Evolutionary conservation across 257 asterid genomes (phyloP), one percentile per base, ranked within the genome.

Genomic region (Rhazya stricta): DNA sequence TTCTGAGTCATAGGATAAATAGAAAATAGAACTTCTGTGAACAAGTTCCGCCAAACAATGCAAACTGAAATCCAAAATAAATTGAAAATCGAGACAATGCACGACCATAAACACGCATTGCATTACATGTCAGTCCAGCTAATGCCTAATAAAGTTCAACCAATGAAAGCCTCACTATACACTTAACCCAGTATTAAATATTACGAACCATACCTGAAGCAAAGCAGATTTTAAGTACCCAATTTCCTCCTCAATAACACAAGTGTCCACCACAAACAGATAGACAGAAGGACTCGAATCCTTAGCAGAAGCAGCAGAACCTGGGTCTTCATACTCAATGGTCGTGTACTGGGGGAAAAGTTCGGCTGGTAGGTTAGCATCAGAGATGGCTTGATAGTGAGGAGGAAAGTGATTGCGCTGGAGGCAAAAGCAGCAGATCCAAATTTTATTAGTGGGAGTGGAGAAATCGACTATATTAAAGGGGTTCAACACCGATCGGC

Each of bases 341-440:
- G 98, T 92, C 18, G 98, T 94, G 71, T 84, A 87, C 82, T 92
- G 98, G 27, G 99, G 95, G 71, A 88, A 94, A 36, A 94, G 93
- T 86, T 94, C 98, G n/a, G 96, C 99, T 4, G 99, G 99, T 67
- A 92, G 73, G 80, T 84, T 89, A 70, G 91, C 85, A 9, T 94
- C 99, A 11, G 97, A 87, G 32, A 94, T 92, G 50, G 90, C 87
- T 85, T 94, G 99, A 82, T 92, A 94, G 76, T 89, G 91, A 57
- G 84, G 88, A 66, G 98, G 99, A 67, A 94, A 94, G 80, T 86
- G 92, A 75, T 94, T 94, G 39, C 99, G 88, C 48, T 87, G 90
- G 72, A 88, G 89, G 77, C 98, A 92, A 82, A 94, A 94, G 84
- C 91, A 85, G 87, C 99, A 94, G 92, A 89, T 92, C 98, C 99